Evolutionary conservation across 768 basidiomycete species (phyloP), one percentile per base, ranked within the genome.

Genomic region (Brasilioporus rufonigricans): DNA sequence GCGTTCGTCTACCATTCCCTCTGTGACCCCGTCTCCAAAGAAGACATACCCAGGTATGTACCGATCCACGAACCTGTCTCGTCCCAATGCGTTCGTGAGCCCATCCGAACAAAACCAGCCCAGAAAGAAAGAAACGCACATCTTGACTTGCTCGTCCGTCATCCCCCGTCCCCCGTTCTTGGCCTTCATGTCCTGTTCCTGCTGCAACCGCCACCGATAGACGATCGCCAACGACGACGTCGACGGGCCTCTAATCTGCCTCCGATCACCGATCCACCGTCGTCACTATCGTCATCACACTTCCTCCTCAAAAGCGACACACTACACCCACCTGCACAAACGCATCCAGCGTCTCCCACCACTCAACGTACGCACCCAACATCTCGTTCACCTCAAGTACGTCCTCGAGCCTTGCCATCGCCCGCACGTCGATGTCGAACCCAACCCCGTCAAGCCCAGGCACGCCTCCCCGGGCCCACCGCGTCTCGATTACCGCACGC

Each of bases 11-110:
- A 60, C 51, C 50, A 55, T 40, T 4, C 80, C 79, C 6, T 63
- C 60, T 11, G 48, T 59, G 5, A 89, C 73, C 12, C 86, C 82
- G 21, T 83, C 81, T 4, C 80, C 83, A 64, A 90, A 98, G 66
- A 95, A 87, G 56, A 96, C 84, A 65, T 97, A 98, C 4, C 89
- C 91, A 1, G 94, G 94, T 61, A 98, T 93, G 70, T 97, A 97
- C 5, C 95, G 85, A 69, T 93, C 89, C 7, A 95, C 84, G 66
- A 96, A 96, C 33, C 89, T 92, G 64, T 33, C 12, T 24, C 39
- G 50, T 21, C 48, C n/a, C 52, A 36, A 58, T 9, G 44, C 9
- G 21, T 43, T 27, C 31, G 12, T 50, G 40, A 41, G 31, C 21
- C 24, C 35, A 19, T 3, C 9, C 8, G 1, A 24, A 43, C 24